These are phyloP conservation scores for Rhizophagus sp. DNA, from an alignment of 192 early-diverging fungal genomes.

Conservation along the genomic window DNA sequence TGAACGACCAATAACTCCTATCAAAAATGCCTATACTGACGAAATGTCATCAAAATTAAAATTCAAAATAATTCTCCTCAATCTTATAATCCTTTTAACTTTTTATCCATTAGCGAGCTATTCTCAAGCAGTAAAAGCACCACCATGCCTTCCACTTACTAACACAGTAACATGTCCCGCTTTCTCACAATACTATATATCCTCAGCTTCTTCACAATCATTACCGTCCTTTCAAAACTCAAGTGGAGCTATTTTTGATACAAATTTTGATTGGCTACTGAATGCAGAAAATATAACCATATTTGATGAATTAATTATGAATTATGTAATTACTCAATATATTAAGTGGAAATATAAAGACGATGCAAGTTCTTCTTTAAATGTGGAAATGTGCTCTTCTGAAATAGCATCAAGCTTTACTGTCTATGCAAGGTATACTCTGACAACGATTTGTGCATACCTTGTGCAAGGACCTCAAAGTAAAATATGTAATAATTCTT, in stretches of 20 bases:
- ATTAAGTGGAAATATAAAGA: background rate
- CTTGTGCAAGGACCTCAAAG: constrained; percentile 2
- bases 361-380: background rate
- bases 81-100: background rate
- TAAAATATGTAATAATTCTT: background rate
- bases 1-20: background rate
- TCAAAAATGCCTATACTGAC: background rate
- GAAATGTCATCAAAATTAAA: background rate
- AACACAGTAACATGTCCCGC: background rate
- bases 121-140: background rate
- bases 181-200: constrained; percentile 8
- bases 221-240: background rate
- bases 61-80: background rate
- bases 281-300: background rate
- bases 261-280: background rate
- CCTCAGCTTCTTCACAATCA: background rate
- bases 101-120: background rate
- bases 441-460: constrained; percentile 17
- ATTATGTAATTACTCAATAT: constrained; percentile 23
- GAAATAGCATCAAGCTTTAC: background rate
- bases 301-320: constrained; percentile 12
- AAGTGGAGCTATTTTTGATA: background rate
- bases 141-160: constrained; percentile 17
- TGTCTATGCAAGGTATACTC: constrained; percentile 2
- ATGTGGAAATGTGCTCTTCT: background rate